Conservation (phyloP, 768 basidiomycete species). For the Psilocybe cyanescens region DNA sequence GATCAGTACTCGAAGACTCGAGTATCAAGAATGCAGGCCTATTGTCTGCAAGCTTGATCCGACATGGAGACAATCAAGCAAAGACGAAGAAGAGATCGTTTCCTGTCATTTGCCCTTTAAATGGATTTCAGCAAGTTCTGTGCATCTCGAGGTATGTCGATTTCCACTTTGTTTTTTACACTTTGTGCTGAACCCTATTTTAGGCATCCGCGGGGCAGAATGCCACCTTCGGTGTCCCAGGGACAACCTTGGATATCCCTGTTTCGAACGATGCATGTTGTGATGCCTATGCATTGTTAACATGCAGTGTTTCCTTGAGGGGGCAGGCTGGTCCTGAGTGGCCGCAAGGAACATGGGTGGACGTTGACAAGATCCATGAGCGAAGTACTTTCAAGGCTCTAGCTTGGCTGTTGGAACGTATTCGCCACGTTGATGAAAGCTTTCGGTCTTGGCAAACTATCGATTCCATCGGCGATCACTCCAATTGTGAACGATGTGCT, state of each 20-base stretch:
- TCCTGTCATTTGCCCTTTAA: constrained; percentile 61
- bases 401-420: constrained; percentile 87
- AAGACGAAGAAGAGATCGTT: constrained; percentile 51
- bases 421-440: constrained; percentile 72
- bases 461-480: constrained; percentile 44
- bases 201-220: constrained; percentile 58
- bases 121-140: constrained; percentile 59
- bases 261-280: constrained; percentile 66
- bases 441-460: constrained; percentile 71
- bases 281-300: constrained; percentile 77
- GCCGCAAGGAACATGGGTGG: constrained; percentile 73
- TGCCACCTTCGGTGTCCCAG: constrained; percentile 72
- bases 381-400: constrained; percentile 78
- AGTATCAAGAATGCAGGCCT: constrained; percentile 82
- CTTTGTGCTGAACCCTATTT: constrained; percentile 9
- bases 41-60: constrained; percentile 74
- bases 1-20: constrained; percentile 73
- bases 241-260: constrained; percentile 50
- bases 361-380: constrained; percentile 88
- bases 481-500: constrained; percentile 79
- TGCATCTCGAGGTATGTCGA: constrained; percentile 58
- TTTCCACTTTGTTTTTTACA: not conserved
- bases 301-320: constrained; percentile 73
- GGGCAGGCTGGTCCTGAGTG: constrained; percentile 79
- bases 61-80: constrained; percentile 76